Evolutionary conservation across 2,329 filamentous ascomycete species (phyloP), one percentile per base, ranked within the genome.

Genomic region (Apiospora koreana): DNA sequence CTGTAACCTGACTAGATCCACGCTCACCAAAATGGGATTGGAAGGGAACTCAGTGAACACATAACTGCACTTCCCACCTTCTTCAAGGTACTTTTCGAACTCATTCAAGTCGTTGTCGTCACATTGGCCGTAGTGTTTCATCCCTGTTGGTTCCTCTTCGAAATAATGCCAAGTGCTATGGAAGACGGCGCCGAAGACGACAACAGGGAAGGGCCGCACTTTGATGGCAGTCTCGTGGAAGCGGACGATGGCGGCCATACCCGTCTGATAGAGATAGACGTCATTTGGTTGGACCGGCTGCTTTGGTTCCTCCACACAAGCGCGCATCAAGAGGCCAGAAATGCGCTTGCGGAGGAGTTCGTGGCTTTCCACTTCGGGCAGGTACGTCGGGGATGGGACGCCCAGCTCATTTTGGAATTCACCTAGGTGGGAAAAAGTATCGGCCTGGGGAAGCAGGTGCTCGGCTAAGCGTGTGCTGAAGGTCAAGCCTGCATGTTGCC

Each of bases 211-310:
- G 0, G 79, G 76, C 1, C 81, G 78, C 41, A 80, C 74, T 35
- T 76, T 74, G 2, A 79, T 71, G 12, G 88, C 74, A 2, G 80
- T 77, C 50, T 79, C 79, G 45, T 84, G 84, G 1, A 81, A 71
- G 31, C 82, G 77, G 69, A 83, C 86, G 14, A 90, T 83, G 35
- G 83, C 81, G 0, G 83, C 83, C 87, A 89, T 89, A 35, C 87
- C 87, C 0, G 85, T 85, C 6, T 83, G 82, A 74, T 86, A 89
- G 25, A 90, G 78, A 67, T 82, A 88, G 1, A 90, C 82, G 71
- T 89, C 86, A 3, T 79, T 78, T 4, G 73, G 69, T 0, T n/a
- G 69, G 1, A 80, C 76, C 8, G 67, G 45, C 65, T 73, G 73
- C 67, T 73, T 69, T n/a, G 75, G 73, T 7, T 73, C 73, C 1